Evolutionary conservation across 176 grass and related monocot genomes (phyloP).

Genomic region (Echinochloa phyllopogon): DNA sequence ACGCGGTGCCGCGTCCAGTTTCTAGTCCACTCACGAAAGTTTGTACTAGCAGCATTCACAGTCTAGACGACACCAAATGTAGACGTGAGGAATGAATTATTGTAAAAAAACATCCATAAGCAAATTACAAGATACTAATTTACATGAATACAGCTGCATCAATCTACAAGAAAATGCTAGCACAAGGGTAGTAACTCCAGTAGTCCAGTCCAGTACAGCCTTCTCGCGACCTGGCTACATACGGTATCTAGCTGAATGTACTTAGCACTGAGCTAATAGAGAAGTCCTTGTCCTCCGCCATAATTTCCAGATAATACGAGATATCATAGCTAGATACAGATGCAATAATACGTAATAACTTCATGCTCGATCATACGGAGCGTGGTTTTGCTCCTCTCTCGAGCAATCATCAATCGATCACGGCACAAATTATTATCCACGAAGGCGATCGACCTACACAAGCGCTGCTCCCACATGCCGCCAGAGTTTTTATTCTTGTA

Average conservation of each 20-base stretch:
- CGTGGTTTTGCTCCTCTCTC: conserved; percentile 26
- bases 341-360: conserved; percentile 16
- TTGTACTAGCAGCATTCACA: not conserved
- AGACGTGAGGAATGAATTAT: not conserved
- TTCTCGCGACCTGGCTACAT: not conserved
- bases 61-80: not conserved
- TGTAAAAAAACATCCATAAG: not conserved
- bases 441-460: conserved; percentile 24
- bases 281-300: not conserved
- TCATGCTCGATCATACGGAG: conserved; percentile 59
- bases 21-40: too few relatives aligned
- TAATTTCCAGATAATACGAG: not conserved
- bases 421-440: conserved; percentile 1
- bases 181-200: not conserved
- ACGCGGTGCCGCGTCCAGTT: too few relatives aligned
- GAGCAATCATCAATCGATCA: conserved; percentile 51
- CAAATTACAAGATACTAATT: not conserved
- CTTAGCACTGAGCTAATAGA: not conserved
- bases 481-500: conserved; percentile 27
- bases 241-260: not conserved
- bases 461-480: not conserved
- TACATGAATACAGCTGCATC: not conserved
- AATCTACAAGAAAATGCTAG: not conserved
- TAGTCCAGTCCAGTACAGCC: not conserved
- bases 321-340: not conserved